These are phyloP conservation scores for Friedmanniomyces simplex DNA, from an alignment of 495 filamentous ascomycete genomes.

Conservation along the genomic window DNA sequence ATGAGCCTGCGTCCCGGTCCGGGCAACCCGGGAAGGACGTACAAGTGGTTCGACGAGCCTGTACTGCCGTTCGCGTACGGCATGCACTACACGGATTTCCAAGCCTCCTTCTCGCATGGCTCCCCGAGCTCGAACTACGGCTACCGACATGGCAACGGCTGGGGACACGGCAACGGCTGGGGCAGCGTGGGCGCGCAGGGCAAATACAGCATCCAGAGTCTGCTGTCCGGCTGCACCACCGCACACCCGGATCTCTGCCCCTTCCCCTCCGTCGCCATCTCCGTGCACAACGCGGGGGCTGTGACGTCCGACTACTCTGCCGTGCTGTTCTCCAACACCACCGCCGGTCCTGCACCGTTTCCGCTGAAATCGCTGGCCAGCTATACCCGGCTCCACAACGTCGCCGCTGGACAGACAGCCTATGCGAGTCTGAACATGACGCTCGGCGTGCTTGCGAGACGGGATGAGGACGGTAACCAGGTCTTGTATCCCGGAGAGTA, in stretches of 20 bases:
- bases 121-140: slow-evolving; percentile 9
- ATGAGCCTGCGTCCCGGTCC: slow-evolving; percentile 45
- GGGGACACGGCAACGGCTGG: slow-evolving; percentile 16
- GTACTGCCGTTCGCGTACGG: slow-evolving; percentile 46
- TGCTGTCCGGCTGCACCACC: background rate
- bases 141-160: slow-evolving; percentile 22
- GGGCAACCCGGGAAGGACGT: slow-evolving; percentile 42
- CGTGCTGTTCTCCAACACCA: slow-evolving; percentile 45
- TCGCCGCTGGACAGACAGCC: slow-evolving; percentile 34
- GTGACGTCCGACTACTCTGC: slow-evolving; percentile 49
- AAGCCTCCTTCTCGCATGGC: slow-evolving; percentile 25
- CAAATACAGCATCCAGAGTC: slow-evolving; percentile 21
- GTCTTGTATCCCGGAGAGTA: slow-evolving; percentile 59
- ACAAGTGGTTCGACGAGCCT: slow-evolving; percentile 49
- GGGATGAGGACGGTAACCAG: slow-evolving; percentile 47
- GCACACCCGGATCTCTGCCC: slow-evolving; percentile 24
- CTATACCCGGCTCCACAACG: slow-evolving; percentile 42
- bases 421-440: slow-evolving; percentile 40
- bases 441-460: slow-evolving; percentile 48
- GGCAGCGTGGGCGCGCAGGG: background rate
- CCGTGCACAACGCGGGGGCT: slow-evolving; percentile 44
- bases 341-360: slow-evolving; percentile 47
- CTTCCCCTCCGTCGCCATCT: slow-evolving; percentile 36
- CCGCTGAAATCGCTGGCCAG: slow-evolving; percentile 55
- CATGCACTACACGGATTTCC: slow-evolving; percentile 43